Evolutionary conservation across 2,329 filamentous ascomycete genomes (phyloP), one percentile per base, ranked within the genome.

Genomic region (Penicillium psychrosexuale): DNA sequence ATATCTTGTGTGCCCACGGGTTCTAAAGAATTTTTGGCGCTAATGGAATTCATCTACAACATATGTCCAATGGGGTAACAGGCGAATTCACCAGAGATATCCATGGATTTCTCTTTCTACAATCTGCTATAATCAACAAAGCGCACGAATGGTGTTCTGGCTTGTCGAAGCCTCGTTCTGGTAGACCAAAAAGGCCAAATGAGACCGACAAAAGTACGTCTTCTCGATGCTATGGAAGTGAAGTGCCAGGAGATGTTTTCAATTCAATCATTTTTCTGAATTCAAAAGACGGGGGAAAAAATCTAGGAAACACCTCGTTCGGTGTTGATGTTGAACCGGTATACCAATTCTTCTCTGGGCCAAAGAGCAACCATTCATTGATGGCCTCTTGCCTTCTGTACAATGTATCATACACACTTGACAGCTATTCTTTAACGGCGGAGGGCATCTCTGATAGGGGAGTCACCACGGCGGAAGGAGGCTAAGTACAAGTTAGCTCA

Each of bases 391-490:
- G 57, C 57, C 62, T 63, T 59, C 69, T 72, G 69, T 71, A 71
- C 70, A 72, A 57, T 67, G 55, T 72, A 71, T 72, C 69, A 67
- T 71, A 71, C 69, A 72, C 62, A 53, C 60, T 53, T 59, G 46
- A 57, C 55, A 61, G 47, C 48, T 55, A 37, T 46, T 48, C 47
- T 69, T 58, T 72, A 70, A 57, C 72, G 62, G 59, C 70, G 72
- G 59, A 74, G 67, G 37, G 71, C 71, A 55, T 75, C 69, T 63
- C 69, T 68, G 49, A 72, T 59, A 47, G 72, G 73, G 42, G 71
- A 72, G 53, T 75, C 74, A 43, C 74, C 74, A 51, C 74, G 72
- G 57, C 74, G 73, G 69, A 77, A 77, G 22, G 74, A 76, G 66
- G 73, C 74, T 77, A 58, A 36, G 37, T 15, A 3, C 15, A 28